phyloP scores from a whole-genome alignment of 495 filamentous ascomycete species.

The Delitschia confertaspora region DNA sequence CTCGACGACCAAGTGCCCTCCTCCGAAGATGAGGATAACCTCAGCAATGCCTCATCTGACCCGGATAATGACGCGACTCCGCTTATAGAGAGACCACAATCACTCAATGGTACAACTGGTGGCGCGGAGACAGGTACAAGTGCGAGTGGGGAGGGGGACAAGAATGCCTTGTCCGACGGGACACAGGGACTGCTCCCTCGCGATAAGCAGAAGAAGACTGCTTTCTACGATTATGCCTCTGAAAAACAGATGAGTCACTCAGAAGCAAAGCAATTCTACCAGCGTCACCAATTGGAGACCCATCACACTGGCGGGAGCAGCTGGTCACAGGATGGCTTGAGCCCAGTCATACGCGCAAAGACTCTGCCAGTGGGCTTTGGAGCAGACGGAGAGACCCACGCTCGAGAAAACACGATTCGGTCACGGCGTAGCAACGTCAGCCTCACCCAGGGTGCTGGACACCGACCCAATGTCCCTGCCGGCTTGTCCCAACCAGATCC shows the following conservation, averaged over 20 bases:
- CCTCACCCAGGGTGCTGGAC: conserved; percentile 8
- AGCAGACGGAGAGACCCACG: conserved; percentile 18
- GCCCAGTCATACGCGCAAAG: conserved; percentile 42
- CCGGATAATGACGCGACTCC: not conserved
- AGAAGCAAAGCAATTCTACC: conserved; percentile 92
- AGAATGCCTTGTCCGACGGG: conserved; percentile 20
- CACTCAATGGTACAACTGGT: not conserved
- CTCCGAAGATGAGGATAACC: conserved; percentile 19
- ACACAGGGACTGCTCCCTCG: conserved; percentile 55
- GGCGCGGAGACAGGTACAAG: conserved; percentile 4
- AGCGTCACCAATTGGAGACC: conserved; percentile 64
- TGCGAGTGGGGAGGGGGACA: conserved; percentile 15
- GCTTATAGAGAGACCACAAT: not conserved
- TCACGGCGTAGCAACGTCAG: conserved; percentile 34
- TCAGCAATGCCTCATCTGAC: conserved; percentile 13
- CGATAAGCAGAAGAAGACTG: conserved; percentile 68
- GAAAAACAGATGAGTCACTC: conserved; percentile 86
- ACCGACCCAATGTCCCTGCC: conserved; percentile 13
- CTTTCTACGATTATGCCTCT: conserved; percentile 75
- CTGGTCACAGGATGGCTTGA: conserved; percentile 42
- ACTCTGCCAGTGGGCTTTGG: conserved; percentile 29
- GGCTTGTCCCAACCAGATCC: conserved; percentile 19
- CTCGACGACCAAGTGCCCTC: conserved; percentile 18
- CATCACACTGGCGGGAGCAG: conserved; percentile 40
- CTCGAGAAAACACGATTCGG: conserved; percentile 28